A percentile compares a stretch with the other conserved stretches of the same genome.
Evolutionary conservation across 352 stramenopile species (phyloP).

Genomic region (Globisporangium megalacanthum): DNA sequence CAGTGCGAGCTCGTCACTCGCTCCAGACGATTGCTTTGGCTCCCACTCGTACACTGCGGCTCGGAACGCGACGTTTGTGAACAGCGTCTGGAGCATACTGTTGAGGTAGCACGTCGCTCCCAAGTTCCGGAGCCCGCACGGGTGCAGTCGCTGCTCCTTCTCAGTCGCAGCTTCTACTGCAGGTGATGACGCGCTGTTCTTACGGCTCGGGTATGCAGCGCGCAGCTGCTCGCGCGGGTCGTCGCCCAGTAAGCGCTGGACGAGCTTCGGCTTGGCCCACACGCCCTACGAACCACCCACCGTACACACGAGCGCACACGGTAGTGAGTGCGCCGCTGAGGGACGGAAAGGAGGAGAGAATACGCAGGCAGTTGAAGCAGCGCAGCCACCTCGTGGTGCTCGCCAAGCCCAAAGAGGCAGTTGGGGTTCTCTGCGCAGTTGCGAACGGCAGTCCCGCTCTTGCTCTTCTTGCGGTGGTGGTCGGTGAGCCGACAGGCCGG

Average conservation of each 20-base stretch:
- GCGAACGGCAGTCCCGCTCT: conserved; percentile 20
- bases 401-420: conserved; percentile 80
- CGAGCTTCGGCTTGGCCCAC: conserved; percentile 52
- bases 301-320: background rate
- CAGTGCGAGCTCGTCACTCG: conserved; percentile 41
- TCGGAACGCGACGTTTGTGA: conserved; percentile 67
- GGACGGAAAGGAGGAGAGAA: background rate
- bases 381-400: conserved; percentile 46
- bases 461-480: conserved; percentile 55
- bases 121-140: conserved; percentile 76
- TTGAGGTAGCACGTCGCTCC: conserved; percentile 88
- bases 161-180: background rate
- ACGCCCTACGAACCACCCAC: conserved; percentile 33
- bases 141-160: conserved; percentile 7
- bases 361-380: background rate
- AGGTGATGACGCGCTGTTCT: conserved; percentile 1
- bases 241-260: conserved; percentile 52
- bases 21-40: conserved; percentile 37
- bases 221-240: conserved; percentile 58
- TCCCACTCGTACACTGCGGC: conserved; percentile 76
- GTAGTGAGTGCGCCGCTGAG: background rate
- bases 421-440: conserved; percentile 86
- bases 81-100: conserved; percentile 85
- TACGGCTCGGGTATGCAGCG: conserved; percentile 15
- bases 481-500: conserved; percentile 46